Conservation (phyloP, 2,329 filamentous ascomycete genomes). For the Lojkania enalia region DNA sequence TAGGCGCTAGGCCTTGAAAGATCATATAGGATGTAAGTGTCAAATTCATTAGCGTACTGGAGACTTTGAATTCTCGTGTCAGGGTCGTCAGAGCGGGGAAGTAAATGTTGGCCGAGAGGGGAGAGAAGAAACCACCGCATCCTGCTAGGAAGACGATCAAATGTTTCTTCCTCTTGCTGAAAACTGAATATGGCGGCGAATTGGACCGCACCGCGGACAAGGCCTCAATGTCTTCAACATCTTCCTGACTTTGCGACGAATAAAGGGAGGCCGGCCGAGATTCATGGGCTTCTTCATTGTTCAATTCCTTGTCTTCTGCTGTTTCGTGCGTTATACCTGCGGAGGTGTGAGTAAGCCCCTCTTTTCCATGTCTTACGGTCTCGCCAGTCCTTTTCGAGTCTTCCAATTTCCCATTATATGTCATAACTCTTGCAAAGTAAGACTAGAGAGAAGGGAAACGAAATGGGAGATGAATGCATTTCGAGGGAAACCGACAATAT, state of each 20-base stretch:
- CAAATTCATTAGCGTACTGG: constrained; percentile 43
- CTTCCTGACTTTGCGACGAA: constrained; percentile 5
- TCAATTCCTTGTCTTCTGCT: background rate
- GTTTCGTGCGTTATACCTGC: background rate
- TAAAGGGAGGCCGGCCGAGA: constrained; percentile 6
- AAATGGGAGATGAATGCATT: too few relatives aligned
- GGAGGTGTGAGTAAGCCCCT: background rate
- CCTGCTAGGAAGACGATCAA: constrained; percentile 17
- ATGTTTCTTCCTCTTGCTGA: constrained; percentile 20
- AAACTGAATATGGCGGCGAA: constrained; percentile 24
- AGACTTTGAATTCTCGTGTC: constrained; percentile 46
- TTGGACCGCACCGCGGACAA: constrained; percentile 12
- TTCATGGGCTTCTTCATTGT: constrained; percentile 1
- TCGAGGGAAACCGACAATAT: too few relatives aligned
- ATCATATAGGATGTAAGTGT: constrained; percentile 53
- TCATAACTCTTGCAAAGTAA: too few relatives aligned
- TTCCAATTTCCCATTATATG: too few relatives aligned
- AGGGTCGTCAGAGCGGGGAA: constrained; percentile 51
- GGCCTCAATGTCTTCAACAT: constrained; percentile 19
- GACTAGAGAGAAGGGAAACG: too few relatives aligned
- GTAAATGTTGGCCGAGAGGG: constrained; percentile 51
- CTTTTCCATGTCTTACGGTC: too few relatives aligned
- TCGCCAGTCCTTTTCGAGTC: too few relatives aligned
- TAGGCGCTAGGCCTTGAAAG: constrained; percentile 51
- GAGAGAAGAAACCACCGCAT: constrained; percentile 34